Evolutionary conservation across 2,329 filamentous ascomycete species (phyloP).

Genomic region (Teratosphaeria pseudoeucalypti): DNA sequence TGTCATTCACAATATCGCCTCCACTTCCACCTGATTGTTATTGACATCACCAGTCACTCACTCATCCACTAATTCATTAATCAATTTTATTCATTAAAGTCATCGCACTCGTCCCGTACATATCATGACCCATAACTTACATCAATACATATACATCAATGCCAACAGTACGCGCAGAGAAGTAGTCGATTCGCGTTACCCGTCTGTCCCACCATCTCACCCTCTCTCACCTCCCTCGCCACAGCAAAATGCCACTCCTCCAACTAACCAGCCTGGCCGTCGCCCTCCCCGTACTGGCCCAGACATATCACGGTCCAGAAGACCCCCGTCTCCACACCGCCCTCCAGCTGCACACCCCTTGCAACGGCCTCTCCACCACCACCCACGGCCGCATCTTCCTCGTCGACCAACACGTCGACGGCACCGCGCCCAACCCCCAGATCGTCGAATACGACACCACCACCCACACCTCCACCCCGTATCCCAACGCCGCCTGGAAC

Average conservation of each 20-base stretch:
- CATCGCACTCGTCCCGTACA: not conserved
- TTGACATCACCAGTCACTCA: not conserved
- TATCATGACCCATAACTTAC: not conserved
- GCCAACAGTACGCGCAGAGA: not conserved
- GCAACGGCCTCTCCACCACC: conserved; percentile 19
- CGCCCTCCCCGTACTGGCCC: not conserved
- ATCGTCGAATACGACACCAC: conserved; percentile 20
- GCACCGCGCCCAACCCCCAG: conserved; percentile 19
- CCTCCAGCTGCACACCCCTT: conserved; percentile 2
- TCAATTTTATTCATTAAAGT: not conserved
- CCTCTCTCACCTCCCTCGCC: not conserved
- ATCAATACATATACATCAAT: not conserved
- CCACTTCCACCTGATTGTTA: not conserved
- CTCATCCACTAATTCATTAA: no score
- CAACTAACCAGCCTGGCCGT: not conserved
- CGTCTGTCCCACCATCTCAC: not conserved
- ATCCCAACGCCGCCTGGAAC: conserved; percentile 24
- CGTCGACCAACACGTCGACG: conserved; percentile 21
- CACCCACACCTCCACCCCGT: conserved; percentile 16
- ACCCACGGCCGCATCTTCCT: conserved; percentile 23
- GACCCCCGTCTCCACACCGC: not conserved
- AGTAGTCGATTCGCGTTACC: not conserved
- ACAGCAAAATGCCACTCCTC: not conserved
- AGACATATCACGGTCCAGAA: conserved; percentile 1
- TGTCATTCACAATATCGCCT: no score